Base-by-base conservation (phyloP, 2,329 filamentous ascomycete genomes). In the Phialophora chinensis region DNA sequence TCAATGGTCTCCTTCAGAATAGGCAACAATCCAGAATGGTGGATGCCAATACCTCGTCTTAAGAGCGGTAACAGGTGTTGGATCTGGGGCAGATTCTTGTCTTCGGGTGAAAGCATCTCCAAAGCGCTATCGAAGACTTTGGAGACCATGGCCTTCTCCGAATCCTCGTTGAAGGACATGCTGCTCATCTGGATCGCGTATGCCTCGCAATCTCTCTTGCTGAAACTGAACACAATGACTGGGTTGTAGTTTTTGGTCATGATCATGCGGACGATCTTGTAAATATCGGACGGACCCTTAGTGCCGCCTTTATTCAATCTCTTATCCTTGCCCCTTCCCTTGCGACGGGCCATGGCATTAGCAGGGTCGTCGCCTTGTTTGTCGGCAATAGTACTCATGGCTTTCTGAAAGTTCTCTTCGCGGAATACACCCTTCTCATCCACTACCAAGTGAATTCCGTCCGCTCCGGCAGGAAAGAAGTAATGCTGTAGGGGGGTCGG, bases 151-250 rank as follows among this genome's bases (percentile, higher is more conserved):
- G 88, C 88, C 78, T 97, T 96, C 79, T 99, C 95, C 0, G 92
- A 93, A 25, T 97, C 92, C 71, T 97, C 93, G 80, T 99, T 99
- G 86, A 99, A 97, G 55, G 91, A 89, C 75, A 98, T 86, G 67
- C 88, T 87, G 60, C 89, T 94, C 81, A 97, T 93, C 72, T 92
- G 87, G 55, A 99, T 83, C 1, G 95, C 95, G 78, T 95, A 89
- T 69, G 89, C 88, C 80, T 99, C 95, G 77, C 94, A 97, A 74
- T 98, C 94, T 71, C 94, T 87, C 83, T 99, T 99, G 85, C 93
- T 97, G 82, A 99, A 99, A 79, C 94, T 98, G 86, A 99, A 99
- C 47, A 99, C 93, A 76, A 99, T 99, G 74, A 98, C 95, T 0
- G 95, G 95, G 75, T 99, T 97, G 80, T 95, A 96, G 76, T 91